Conservation (phyloP, 2,329 filamentous ascomycete genomes). For the Paramyrothecium sp. region DNA sequence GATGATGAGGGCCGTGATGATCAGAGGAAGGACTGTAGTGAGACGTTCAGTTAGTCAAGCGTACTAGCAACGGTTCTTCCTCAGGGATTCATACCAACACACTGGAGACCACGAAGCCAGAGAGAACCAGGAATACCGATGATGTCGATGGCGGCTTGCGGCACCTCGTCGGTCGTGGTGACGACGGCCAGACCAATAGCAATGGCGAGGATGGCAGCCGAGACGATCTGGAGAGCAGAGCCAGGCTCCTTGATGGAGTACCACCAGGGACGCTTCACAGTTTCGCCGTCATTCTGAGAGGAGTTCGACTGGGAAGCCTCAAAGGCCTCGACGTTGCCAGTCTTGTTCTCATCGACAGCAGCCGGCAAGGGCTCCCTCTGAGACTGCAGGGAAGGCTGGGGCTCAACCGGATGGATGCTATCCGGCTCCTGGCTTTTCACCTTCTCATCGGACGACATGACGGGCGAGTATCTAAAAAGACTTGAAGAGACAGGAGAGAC, state of each 20-base stretch:
- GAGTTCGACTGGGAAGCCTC: background rate
- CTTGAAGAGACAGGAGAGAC: background rate
- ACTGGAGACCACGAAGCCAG: constrained; percentile 48
- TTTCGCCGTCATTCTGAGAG: constrained; percentile 7
- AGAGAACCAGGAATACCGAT: constrained; percentile 47
- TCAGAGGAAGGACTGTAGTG: constrained; percentile 50
- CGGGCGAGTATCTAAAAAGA: background rate
- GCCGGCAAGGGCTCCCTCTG: background rate
- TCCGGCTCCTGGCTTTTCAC: too few relatives aligned
- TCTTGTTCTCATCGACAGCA: background rate
- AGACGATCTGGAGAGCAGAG: constrained; percentile 48
- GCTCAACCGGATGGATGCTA: too few relatives aligned
- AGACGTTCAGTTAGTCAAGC: constrained; percentile 3
- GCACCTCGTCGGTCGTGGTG: constrained; percentile 38
- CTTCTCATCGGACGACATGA: background rate
- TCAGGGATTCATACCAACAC: constrained; percentile 43
- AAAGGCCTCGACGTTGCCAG: background rate
- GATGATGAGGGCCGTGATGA: constrained; percentile 50
- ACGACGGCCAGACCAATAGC: constrained; percentile 46
- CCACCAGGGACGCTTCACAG: constrained; percentile 30
- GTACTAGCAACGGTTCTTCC: too few relatives aligned
- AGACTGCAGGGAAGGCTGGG: too few relatives aligned
- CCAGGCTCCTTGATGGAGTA: constrained; percentile 38
- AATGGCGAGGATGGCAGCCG: constrained; percentile 46
- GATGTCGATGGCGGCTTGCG: constrained; percentile 37